Percentiles rank a stretch among this genome's conserved stretches.
phyloP scores from a whole-genome alignment of 164 flowering plant species.

The Warburgia ugandensis region DNA sequence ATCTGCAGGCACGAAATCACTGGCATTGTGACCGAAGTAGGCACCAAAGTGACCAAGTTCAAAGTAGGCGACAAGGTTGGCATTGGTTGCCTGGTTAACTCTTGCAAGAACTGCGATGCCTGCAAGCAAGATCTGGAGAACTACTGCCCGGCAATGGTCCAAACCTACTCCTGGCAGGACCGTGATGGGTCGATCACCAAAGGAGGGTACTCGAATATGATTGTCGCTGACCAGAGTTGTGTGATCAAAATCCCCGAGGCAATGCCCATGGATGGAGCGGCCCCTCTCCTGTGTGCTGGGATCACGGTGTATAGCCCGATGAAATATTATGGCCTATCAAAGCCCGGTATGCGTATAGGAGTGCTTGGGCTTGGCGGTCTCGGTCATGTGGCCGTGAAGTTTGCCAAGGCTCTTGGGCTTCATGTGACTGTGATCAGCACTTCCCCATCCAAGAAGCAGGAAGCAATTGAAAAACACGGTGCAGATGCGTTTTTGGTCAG shows the following conservation, averaged over 20 bases:
- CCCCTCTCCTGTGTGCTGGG: constrained; percentile 43
- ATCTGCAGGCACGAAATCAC: constrained; percentile 31
- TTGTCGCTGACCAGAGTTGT: constrained; percentile 33
- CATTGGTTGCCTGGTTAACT: constrained; percentile 29
- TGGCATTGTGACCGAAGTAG: constrained; percentile 32
- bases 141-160: constrained; percentile 31
- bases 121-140: constrained; percentile 37
- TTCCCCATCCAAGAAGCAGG: neutral
- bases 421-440: neutral
- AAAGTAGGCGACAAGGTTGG: constrained; percentile 31
- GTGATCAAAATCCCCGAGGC: constrained; percentile 30
- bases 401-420: neutral
- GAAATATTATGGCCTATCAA: constrained; percentile 21
- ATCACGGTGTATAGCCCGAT: constrained; percentile 53
- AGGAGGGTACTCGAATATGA: constrained; percentile 39
- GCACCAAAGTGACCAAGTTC: constrained; percentile 21
- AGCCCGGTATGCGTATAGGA: neutral
- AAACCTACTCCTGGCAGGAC: constrained; percentile 23
- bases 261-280: constrained; percentile 12
- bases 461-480: neutral
- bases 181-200: constrained; percentile 33
- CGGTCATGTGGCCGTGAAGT: constrained; percentile 1
- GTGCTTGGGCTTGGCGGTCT: neutral
- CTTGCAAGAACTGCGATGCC: constrained; percentile 33
- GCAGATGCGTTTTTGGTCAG: neutral